Percentiles rank a stretch among this genome's conserved stretches.
These are phyloP conservation scores for Quercus phellos DNA, from an alignment of 331 rosid genomes.

Conservation along the genomic window DNA sequence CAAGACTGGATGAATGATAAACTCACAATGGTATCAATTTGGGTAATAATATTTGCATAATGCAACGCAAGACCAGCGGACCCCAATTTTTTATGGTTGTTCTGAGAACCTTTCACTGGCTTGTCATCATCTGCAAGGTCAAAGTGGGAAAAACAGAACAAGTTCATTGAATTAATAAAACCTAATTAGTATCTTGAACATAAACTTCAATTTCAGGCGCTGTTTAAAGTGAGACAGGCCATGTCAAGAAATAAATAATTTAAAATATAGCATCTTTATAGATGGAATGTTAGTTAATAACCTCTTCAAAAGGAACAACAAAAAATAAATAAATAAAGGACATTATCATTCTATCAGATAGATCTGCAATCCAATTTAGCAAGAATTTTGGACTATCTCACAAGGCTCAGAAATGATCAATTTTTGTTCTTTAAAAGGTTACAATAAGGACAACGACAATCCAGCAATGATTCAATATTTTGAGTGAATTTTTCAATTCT, in stretches of 20 bases:
- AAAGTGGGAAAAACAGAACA: constrained; percentile 12
- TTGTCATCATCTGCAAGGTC: constrained; percentile 57
- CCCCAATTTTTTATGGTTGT: constrained; percentile 64
- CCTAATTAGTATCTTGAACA: neutral
- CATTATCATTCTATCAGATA: neutral
- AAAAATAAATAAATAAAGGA: neutral
- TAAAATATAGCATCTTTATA: neutral
- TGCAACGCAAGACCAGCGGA: constrained; percentile 98
- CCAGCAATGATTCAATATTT: neutral
- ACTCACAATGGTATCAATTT: constrained; percentile 93
- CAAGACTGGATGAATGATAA: constrained; percentile 4
- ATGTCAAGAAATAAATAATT: neutral
- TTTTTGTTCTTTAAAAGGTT: neutral
- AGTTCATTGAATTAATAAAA: neutral
- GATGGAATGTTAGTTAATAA: neutral
- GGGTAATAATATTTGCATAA: constrained; percentile 85
- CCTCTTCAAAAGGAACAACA: neutral
- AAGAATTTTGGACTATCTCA: neutral
- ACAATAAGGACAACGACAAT: neutral
- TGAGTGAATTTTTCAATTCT: no score
- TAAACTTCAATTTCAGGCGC: neutral
- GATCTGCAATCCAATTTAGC: neutral
- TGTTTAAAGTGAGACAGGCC: neutral
- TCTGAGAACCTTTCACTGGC: constrained; percentile 46
- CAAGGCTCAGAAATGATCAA: neutral